Base-by-base conservation (phyloP, 164 flowering plant genomes). In the Warburgia ugandensis region DNA sequence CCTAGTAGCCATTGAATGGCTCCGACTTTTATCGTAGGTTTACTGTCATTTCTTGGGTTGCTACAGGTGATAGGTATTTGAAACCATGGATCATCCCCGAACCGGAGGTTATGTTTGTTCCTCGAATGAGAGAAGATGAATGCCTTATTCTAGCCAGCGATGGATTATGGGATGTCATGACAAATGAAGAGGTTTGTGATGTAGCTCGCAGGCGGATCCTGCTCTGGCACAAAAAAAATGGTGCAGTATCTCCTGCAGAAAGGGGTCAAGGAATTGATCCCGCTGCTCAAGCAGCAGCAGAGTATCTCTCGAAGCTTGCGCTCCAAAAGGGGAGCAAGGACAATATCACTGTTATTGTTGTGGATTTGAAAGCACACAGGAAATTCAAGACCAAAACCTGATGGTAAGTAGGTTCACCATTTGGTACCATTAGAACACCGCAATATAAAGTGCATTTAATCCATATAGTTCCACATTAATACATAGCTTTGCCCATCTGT, bases 11-110 rank as follows among this genome's bases (percentile, higher is more conserved):
- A n/a, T 16, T 39, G 4, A 16, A 39, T 39, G 19, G 6, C 19
- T 39, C 16, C 12, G 20, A 5, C 43, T 39, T 39, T 6, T 14
- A 12, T 39, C 19, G n/a, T 39, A 39, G 25, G 36, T 55, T 37
- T 13, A 22, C 29, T 56, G 14, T 29, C 6, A 10, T 39, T 22
- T 55, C 12, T 43, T 43, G 36, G 12, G 47, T 50, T n/a, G 52
- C 30, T 22, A 9, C 79, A 88, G 97, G 97, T 53, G 97, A 88
- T 52, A 66, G 89, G 55, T 88, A 79, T 58, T 68, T 88, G 71
- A 88, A 80, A 56, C 97, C 97, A 20, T 88, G 83, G 85, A 81
- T 88, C 29, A 88, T 88, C 38, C 94, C 97, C n/a, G 85, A 83
- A 1, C 92, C 95, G 28, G 97, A 88, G 71, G 89, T 88, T 14